These are phyloP conservation scores for Ciborinia camelliae DNA, from an alignment of 2,329 filamentous ascomycete species.

Conservation along the genomic window DNA sequence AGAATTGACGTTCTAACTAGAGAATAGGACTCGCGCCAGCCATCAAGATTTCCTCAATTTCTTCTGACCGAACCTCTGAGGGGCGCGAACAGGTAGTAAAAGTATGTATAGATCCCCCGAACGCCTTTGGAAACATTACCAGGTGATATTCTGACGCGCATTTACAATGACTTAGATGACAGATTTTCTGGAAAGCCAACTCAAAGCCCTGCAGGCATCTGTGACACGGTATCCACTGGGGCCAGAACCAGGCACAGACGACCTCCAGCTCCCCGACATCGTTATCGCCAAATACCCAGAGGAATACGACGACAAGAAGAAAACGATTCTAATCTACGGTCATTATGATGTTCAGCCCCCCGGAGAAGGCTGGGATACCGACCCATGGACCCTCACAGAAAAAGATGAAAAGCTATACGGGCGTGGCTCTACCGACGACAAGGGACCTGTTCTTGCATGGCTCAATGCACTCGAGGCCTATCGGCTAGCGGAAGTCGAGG, in stretches of 20 bases:
- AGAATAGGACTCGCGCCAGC: conserved; percentile 3
- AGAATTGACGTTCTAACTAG: not conserved
- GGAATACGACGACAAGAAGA: not conserved
- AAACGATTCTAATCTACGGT: conserved; percentile 15
- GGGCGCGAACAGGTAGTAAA: not conserved
- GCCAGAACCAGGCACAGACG: not conserved
- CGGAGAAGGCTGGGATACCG: not conserved
- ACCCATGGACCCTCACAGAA: conserved; percentile 6
- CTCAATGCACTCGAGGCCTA: conserved; percentile 14
- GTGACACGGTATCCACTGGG: not conserved
- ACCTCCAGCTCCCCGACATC: not conserved
- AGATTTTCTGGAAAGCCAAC: not conserved
- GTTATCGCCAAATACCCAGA: conserved; percentile 5
- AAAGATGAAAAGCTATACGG: conserved; percentile 12
- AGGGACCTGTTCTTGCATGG: conserved; percentile 14
- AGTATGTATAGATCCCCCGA: not conserved
- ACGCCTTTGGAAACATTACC: too few species aligned
- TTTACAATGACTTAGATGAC: not conserved
- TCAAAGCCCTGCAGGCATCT: not conserved
- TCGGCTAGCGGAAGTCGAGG: not conserved
- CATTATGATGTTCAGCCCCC: conserved; percentile 18
- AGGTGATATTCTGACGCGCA: not conserved
- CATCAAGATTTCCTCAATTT: conserved; percentile 6
- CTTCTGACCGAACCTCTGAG: not conserved
- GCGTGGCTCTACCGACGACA: conserved; percentile 11